Conservation (phyloP, 2,329 filamentous ascomycete genomes). For the Fusarium bulbicola region DNA sequence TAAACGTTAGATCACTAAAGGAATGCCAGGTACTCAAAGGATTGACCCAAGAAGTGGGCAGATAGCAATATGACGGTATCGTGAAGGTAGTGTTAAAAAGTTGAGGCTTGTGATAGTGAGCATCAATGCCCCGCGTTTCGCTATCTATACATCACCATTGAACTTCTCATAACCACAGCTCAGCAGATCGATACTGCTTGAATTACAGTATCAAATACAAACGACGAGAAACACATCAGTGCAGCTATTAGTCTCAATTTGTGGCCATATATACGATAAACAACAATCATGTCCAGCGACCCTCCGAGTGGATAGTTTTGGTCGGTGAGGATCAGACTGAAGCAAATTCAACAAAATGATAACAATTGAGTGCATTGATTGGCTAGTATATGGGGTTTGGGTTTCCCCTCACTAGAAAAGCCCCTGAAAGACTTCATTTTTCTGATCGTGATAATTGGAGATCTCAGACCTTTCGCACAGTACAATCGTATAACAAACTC, state of each 20-base stretch:
- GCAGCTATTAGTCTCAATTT: neutral
- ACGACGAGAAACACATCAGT: neutral
- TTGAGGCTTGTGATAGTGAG: neutral
- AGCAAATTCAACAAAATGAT: conserved; percentile 5
- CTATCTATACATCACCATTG: neutral
- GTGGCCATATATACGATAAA: neutral
- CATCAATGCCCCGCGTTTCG: neutral
- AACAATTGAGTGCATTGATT: conserved; percentile 9
- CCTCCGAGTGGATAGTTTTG: neutral
- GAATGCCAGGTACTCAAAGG: neutral
- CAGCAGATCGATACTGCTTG: neutral
- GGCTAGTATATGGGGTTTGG: neutral
- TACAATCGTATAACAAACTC: rapidly evolving
- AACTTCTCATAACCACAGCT: neutral
- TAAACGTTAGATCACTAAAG: neutral
- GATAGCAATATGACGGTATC: neutral
- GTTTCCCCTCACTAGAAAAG: conserved; percentile 11
- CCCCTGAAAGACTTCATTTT: conserved; percentile 2
- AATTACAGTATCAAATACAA: neutral
- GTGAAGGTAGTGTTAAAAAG: neutral
- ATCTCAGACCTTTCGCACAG: neutral
- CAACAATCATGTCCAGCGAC: neutral
- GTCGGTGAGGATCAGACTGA: conserved; percentile 3
- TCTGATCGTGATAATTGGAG: neutral
- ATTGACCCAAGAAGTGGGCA: neutral